These are phyloP conservation scores for Candida sp. DNA, from an alignment of 1,139 yeast species.

Conservation along the genomic window DNA sequence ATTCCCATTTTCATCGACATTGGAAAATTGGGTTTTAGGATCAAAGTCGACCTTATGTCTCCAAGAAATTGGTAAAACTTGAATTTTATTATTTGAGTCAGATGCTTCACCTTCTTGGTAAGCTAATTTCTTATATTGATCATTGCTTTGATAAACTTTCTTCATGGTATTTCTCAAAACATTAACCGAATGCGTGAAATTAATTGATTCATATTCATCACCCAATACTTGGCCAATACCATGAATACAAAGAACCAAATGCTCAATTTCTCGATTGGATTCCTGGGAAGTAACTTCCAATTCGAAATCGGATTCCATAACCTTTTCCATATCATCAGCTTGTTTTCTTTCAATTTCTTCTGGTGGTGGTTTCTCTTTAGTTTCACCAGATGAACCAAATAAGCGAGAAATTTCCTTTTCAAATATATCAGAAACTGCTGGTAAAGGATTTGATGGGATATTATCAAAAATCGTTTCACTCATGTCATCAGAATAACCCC, in stretches of 20 bases:
- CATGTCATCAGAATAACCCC: conserved; percentile 35
- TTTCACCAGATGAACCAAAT: conserved; percentile 7
- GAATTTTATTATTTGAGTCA: conserved; percentile 54
- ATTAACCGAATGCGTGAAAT: conserved; percentile 84
- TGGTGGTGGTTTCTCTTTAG: neutral
- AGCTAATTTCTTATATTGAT: conserved; percentile 36
- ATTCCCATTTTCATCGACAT: conserved; percentile 24
- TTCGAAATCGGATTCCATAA: conserved; percentile 53
- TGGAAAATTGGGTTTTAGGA: conserved; percentile 37
- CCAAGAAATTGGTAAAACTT: conserved; percentile 79
- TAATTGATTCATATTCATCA: conserved; percentile 72
- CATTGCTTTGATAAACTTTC: conserved; percentile 47
- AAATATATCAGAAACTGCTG: conserved; percentile 27
- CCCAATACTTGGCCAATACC: conserved; percentile 94
- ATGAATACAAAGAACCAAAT: conserved; percentile 80
- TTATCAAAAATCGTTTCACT: conserved; percentile 25
- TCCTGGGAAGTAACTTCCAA: conserved; percentile 27
- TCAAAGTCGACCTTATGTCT: conserved; percentile 65
- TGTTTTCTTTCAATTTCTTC: conserved; percentile 7
- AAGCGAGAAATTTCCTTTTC: conserved; percentile 25
- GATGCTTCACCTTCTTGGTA: conserved; percentile 21
- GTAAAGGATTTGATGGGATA: conserved; percentile 25
- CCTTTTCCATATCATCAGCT: conserved; percentile 33
- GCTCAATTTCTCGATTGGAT: conserved; percentile 62
- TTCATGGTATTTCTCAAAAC: conserved; percentile 64